Conservation (phyloP, 2,329 filamentous ascomycete species). For the Calonectria henricotiae region DNA sequence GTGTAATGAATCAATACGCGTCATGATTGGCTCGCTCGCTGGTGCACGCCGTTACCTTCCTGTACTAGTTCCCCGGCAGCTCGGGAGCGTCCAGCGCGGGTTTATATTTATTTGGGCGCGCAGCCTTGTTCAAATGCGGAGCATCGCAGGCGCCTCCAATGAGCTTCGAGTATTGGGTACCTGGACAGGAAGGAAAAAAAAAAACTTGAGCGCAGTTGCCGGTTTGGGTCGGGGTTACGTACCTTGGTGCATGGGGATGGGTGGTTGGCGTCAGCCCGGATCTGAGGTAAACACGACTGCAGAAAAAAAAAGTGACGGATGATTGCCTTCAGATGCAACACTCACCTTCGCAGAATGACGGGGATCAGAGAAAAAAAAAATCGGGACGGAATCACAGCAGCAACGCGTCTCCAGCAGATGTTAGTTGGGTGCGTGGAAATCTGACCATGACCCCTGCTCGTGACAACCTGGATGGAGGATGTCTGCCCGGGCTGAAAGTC, state of each 20-base stretch:
- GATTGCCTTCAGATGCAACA: slow-evolving; percentile 2
- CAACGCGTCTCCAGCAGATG: slow-evolving; percentile 7
- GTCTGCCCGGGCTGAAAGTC: slow-evolving; percentile 27
- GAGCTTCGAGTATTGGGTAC: slow-evolving; percentile 5
- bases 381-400: slow-evolving; percentile 12
- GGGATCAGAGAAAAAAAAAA: slow-evolving; percentile 18
- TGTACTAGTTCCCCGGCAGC: slow-evolving; percentile 47
- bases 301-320: slow-evolving; percentile 11
- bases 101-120: slow-evolving; percentile 40
- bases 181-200: slow-evolving; percentile 13
- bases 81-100: slow-evolving; percentile 49
- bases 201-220: slow-evolving; percentile 32
- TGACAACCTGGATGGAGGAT: slow-evolving; percentile 28
- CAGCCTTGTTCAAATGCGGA: slow-evolving; percentile 47
- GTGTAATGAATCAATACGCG: slow-evolving; percentile 14
- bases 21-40: slow-evolving; percentile 44
- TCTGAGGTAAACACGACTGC: slow-evolving; percentile 29
- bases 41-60: slow-evolving; percentile 45
- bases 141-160: slow-evolving; percentile 36
- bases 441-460: slow-evolving; percentile 27
- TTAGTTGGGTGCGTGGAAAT: slow-evolving; percentile 29
- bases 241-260: slow-evolving; percentile 3
- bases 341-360: not conserved
- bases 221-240: slow-evolving; percentile 24
- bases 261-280: slow-evolving; percentile 24